phyloP scores from a whole-genome alignment of 257 asterid species.

The Scutellaria barbata region DNA sequence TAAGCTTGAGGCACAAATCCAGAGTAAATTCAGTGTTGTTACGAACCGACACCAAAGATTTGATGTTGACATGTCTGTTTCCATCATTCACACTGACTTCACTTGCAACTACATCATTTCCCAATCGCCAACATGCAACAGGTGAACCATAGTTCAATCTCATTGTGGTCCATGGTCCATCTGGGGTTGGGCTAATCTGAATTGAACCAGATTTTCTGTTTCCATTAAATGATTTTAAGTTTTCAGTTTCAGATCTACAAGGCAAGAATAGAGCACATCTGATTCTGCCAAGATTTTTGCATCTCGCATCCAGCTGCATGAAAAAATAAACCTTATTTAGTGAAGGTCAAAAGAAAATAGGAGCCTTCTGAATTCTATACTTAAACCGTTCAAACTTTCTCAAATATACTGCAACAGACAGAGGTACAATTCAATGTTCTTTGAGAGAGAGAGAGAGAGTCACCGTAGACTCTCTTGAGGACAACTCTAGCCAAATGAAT shows the following conservation, averaged over 20 bases:
- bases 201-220: conserved; percentile 61
- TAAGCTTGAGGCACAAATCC: conserved; percentile 69
- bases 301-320: conserved; percentile 55
- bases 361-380: conserved; percentile 9
- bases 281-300: conserved; percentile 57
- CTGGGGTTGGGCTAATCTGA: conserved; percentile 82
- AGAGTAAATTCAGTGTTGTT: conserved; percentile 71
- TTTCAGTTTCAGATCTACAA: conserved; percentile 49
- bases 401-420: conserved; percentile 7
- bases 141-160: conserved; percentile 93
- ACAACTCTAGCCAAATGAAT: conserved; percentile 70
- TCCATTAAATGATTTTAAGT: conserved; percentile 42
- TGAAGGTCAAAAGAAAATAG: conserved; percentile 22
- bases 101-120: conserved; percentile 84
- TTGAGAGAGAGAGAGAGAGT: not conserved
- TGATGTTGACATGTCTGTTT: conserved; percentile 71
- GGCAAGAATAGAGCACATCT: conserved; percentile 69
- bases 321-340: conserved; percentile 19
- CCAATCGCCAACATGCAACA: conserved; percentile 90
- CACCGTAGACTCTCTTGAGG: conserved; percentile 69
- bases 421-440: not conserved
- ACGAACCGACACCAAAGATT: conserved; percentile 88
- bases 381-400: conserved; percentile 7
- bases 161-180: conserved; percentile 93
- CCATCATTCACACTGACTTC: conserved; percentile 81